Conservation (phyloP, 2,329 filamentous ascomycete species). For the Graphilbum sp. region DNA sequence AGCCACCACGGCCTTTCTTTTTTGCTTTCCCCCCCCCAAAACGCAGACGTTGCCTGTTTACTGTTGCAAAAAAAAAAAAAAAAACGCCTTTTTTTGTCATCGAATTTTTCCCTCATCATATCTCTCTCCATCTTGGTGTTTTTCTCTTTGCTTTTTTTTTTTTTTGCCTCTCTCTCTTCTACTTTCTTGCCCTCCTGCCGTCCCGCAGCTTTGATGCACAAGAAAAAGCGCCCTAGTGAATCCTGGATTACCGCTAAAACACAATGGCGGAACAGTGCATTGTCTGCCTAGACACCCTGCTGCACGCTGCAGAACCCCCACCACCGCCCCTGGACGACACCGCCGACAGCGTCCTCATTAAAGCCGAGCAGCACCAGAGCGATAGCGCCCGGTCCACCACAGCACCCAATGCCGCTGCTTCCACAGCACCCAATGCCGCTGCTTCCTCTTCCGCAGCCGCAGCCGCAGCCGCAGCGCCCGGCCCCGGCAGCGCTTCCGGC, state of each 20-base stretch:
- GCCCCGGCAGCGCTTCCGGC: too few relatives aligned
- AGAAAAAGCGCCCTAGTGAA: slow-evolving; percentile 4
- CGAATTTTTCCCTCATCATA: not conserved
- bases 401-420: not conserved
- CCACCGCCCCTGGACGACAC: slow-evolving; percentile 7
- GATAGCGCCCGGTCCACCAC: not conserved
- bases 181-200: not conserved
- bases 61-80: not conserved
- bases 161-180: not conserved
- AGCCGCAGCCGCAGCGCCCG: too few relatives aligned
- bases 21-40: too few relatives aligned
- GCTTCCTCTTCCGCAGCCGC: too few relatives aligned
- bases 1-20: too few relatives aligned
- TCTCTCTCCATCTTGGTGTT: too few relatives aligned
- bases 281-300: slow-evolving; percentile 45
- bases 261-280: slow-evolving; percentile 49
- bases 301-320: slow-evolving; percentile 20
- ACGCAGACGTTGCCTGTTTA: too few relatives aligned
- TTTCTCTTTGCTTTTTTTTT: not conserved
- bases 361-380: not conserved
- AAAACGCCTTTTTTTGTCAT: not conserved
- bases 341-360: too few relatives aligned
- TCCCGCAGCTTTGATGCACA: slow-evolving; percentile 7
- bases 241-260: slow-evolving; percentile 4
- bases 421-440: not conserved